Evolutionary conservation across 1,284 basidiomycete species (phyloP).

Genomic region (Athelia sp.): DNA sequence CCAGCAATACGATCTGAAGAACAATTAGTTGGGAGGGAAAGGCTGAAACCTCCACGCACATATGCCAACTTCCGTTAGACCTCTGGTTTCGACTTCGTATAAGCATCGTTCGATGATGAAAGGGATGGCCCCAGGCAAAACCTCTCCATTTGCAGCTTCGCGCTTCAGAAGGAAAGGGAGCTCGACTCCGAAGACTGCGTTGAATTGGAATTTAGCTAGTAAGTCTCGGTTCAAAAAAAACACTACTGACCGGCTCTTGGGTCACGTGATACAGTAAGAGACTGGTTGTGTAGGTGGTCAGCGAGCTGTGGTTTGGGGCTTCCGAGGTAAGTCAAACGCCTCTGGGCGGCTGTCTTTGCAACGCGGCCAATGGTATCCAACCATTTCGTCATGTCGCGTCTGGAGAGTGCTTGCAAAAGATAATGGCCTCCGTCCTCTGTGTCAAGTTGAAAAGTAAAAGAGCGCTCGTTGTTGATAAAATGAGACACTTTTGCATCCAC

Average conservation of each 20-base stretch:
- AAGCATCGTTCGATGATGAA: conserved; percentile 61
- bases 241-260: conserved; percentile 56
- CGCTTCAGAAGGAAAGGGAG: conserved; percentile 63
- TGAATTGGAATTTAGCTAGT: conserved; percentile 2
- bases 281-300: conserved; percentile 60
- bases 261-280: conserved; percentile 38
- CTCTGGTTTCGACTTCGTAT: conserved; percentile 65
- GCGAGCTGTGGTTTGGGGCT: conserved; percentile 63
- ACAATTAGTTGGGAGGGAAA: not conserved
- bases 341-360: conserved; percentile 65
- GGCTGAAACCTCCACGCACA: conserved; percentile 45
- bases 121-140: conserved; percentile 56
- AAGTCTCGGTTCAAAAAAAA: not conserved
- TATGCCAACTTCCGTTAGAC: conserved; percentile 75
- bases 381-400: conserved; percentile 70
- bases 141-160: conserved; percentile 46
- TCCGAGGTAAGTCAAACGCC: conserved; percentile 77
- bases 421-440: conserved; percentile 84
- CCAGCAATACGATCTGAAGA: conserved; percentile 76
- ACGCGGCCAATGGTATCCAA: conserved; percentile 65
- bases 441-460: conserved; percentile 75
- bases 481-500: conserved; percentile 64
- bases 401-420: conserved; percentile 65
- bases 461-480: conserved; percentile 73
- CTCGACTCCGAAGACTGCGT: conserved; percentile 72